phyloP scores from a whole-genome alignment of 2,329 filamentous ascomycete species.

The Pyrenophora graminea region DNA sequence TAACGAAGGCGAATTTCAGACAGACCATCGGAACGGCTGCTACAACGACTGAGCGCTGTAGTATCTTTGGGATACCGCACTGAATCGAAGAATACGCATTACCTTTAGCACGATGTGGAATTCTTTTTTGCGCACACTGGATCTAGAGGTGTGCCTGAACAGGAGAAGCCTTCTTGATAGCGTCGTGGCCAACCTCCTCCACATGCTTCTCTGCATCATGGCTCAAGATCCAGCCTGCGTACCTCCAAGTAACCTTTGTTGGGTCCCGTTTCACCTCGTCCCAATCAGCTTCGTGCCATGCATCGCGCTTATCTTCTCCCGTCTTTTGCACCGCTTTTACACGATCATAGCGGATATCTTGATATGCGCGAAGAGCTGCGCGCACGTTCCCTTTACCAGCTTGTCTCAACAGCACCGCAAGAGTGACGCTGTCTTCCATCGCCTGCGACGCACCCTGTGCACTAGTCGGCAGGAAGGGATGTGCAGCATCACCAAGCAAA shows the following conservation, averaged over 20 bases:
- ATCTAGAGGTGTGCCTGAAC: too few relatives aligned
- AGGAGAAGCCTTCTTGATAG: constrained; percentile 22
- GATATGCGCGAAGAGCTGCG: constrained; percentile 37
- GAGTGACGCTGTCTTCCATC: constrained; percentile 52
- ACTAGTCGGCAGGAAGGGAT: constrained; percentile 59
- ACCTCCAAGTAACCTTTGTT: constrained; percentile 29
- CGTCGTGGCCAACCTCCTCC: constrained; percentile 31
- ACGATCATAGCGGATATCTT: constrained; percentile 38
- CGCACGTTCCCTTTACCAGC: constrained; percentile 35
- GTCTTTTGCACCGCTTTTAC: constrained; percentile 39
- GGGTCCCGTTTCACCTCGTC: constrained; percentile 35
- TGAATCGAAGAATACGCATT: too few relatives aligned
- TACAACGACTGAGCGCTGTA: too few relatives aligned
- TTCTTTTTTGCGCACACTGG: too few relatives aligned
- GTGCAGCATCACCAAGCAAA: constrained; percentile 58
- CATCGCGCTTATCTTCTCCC: constrained; percentile 36
- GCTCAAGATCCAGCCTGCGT: constrained; percentile 36
- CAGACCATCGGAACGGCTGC: too few relatives aligned
- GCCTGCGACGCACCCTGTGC: constrained; percentile 60
- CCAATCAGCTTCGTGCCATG: constrained; percentile 41
- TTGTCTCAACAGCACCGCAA: constrained; percentile 29
- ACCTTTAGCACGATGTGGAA: too few relatives aligned
- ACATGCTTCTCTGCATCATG: constrained; percentile 35
- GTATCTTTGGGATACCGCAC: too few relatives aligned
- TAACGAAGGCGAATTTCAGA: too few relatives aligned